A percentile compares a stretch with the other conserved stretches of the same genome.
phyloP scores from a whole-genome alignment of 352 stramenopile species.

The Pythium inflatum region DNA sequence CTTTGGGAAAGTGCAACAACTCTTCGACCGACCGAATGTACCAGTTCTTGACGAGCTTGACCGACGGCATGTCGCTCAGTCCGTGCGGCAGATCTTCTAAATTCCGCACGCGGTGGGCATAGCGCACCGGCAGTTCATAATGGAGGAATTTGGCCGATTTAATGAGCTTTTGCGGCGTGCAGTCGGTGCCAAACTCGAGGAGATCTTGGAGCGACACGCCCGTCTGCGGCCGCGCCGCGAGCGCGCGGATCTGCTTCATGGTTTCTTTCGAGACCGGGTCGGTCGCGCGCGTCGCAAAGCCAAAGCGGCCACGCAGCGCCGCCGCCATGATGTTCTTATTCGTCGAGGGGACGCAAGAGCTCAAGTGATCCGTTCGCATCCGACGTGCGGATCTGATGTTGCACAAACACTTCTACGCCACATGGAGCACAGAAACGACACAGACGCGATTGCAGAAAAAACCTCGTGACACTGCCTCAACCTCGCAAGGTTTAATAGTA shows the following conservation, averaged over 20 bases:
- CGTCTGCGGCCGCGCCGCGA: constrained; percentile 78
- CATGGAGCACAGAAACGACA: constrained; percentile 13
- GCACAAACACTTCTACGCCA: constrained; percentile 21
- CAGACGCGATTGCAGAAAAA: constrained; percentile 1
- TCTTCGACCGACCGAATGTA: constrained; percentile 98
- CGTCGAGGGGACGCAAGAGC: too few relatives aligned
- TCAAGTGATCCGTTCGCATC: neutral
- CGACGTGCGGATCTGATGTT: neutral
- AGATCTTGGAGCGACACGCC: constrained; percentile 88
- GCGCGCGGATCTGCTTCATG: constrained; percentile 66
- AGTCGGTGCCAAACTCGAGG: constrained; percentile 86
- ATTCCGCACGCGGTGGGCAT: constrained; percentile 95
- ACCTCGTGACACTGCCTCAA: too few relatives aligned
- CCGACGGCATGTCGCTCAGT: constrained; percentile 92
- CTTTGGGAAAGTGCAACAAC: constrained; percentile 85
- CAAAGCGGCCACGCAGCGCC: constrained; percentile 34
- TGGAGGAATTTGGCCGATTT: constrained; percentile 96
- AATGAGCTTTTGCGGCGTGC: constrained; percentile 85
- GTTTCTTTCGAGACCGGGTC: constrained; percentile 39
- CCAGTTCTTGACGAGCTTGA: constrained; percentile 96
- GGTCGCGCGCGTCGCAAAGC: constrained; percentile 32
- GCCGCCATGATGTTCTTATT: constrained; percentile 15
- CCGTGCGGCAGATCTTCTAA: constrained; percentile 95
- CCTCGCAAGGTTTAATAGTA: neutral
- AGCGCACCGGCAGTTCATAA: constrained; percentile 97